Conservation (phyloP, 163 green algal species). For the Chlamydomonas reinhardtii region DNA sequence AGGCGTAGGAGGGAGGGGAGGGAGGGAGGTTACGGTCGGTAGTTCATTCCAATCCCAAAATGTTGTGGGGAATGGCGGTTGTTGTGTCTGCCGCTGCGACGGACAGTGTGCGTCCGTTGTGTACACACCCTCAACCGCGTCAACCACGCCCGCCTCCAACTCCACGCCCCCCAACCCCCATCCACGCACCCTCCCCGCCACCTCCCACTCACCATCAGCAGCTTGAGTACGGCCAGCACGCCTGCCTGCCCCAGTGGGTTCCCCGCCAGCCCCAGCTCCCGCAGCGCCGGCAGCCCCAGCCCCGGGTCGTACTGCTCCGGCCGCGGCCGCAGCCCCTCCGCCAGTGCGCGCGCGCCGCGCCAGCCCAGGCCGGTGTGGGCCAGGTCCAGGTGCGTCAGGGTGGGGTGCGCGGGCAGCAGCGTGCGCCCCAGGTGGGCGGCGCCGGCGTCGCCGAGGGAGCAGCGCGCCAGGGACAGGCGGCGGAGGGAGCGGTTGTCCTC, state of each 20-base stretch:
- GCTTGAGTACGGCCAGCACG: not conserved
- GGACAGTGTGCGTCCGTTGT: no score
- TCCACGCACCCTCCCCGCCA: not conserved
- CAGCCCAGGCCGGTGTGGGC: conserved; percentile 21
- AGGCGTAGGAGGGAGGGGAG: no score
- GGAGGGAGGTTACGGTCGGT: no score
- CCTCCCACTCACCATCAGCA: not conserved
- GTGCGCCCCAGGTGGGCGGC: not conserved
- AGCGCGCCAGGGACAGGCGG: conserved; percentile 1
- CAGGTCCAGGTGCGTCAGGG: conserved; percentile 21
- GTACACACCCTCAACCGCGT: no score
- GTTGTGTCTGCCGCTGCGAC: no score
- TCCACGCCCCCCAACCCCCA: no score
- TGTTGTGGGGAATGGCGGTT: no score
- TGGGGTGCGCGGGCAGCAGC: conserved; percentile 2
- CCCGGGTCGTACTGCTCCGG: not conserved
- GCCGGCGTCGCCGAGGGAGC: conserved; percentile 11
- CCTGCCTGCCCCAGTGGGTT: conserved; percentile 42
- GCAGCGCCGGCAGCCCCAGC: conserved; percentile 16
- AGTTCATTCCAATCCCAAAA: no score
- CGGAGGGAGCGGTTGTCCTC: not conserved
- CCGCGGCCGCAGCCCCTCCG: conserved; percentile 11
- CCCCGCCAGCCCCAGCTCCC: conserved; percentile 5
- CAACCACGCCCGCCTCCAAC: no score
- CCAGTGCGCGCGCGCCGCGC: conserved; percentile 16